Conservation (phyloP, 1,139 yeast genomes). For the Taphrina wiesneri region DNA sequence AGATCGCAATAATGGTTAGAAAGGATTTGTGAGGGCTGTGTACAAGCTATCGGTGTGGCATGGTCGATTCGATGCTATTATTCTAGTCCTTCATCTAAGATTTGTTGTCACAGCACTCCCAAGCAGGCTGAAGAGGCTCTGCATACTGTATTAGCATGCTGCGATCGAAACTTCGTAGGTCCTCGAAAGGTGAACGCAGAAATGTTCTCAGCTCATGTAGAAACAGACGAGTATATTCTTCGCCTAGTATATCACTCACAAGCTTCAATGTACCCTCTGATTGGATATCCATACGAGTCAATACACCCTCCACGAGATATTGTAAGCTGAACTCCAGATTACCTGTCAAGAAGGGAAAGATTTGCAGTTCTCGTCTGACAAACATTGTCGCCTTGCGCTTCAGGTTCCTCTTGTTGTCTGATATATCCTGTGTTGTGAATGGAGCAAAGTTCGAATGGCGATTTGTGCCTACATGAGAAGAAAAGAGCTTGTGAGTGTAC, state of each 20-base stretch:
- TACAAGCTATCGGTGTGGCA: too few relatives aligned
- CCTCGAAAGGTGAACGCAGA: conserved; percentile 27
- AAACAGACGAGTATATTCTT: conserved; percentile 1
- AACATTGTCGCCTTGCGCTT: conserved; percentile 26
- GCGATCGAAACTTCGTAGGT: conserved; percentile 11
- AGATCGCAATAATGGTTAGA: too few relatives aligned
- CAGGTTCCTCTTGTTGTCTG: conserved; percentile 3
- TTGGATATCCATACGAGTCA: conserved; percentile 24
- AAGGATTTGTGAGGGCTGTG: too few relatives aligned
- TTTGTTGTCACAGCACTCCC: neutral
- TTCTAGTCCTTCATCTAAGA: neutral
- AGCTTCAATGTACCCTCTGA: conserved; percentile 14
- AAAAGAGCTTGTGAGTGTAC: neutral
- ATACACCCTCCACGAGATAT: conserved; percentile 22
- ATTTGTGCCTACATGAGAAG: conserved; percentile 28
- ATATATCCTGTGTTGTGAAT: neutral
- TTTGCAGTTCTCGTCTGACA: conserved; percentile 21
- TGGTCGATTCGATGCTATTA: neutral
- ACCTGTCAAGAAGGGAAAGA: conserved; percentile 12
- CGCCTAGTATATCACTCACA: conserved; percentile 19
- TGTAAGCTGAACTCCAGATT: conserved; percentile 13
- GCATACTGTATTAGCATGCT: conserved; percentile 27
- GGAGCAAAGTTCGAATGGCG: conserved; percentile 19
- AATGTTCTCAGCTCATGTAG: conserved; percentile 28
- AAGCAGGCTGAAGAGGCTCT: conserved; percentile 14